Evolutionary conservation across 2,329 filamentous ascomycete genomes (phyloP).

Genomic region (Septoria petroselini): DNA sequence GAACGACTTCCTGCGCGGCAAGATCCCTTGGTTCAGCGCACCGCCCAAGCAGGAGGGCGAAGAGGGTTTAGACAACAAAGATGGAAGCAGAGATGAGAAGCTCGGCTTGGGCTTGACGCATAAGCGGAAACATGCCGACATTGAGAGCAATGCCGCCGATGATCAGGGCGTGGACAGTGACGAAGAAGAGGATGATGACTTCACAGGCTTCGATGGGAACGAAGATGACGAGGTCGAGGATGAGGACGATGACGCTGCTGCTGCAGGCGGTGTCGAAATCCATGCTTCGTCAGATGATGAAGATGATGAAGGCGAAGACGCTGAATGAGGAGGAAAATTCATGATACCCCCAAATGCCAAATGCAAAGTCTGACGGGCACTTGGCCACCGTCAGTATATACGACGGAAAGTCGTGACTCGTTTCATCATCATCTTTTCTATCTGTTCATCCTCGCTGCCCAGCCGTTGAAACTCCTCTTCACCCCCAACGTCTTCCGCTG

Average conservation of each 20-base stretch:
- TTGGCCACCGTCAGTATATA: not conserved
- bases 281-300: slow-evolving; percentile 15
- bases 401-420: not conserved
- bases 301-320: slow-evolving; percentile 11
- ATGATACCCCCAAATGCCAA: slow-evolving; percentile 18
- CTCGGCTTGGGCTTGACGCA: slow-evolving; percentile 86
- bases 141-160: slow-evolving; percentile 49
- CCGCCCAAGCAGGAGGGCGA: slow-evolving; percentile 56
- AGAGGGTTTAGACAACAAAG: slow-evolving; percentile 44
- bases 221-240: slow-evolving; percentile 27
- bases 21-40: slow-evolving; percentile 93
- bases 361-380: not conserved
- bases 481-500: slow-evolving; percentile 51
- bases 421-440: slow-evolving; percentile 1
- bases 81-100: slow-evolving; percentile 68
- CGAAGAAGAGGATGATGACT: slow-evolving; percentile 32
- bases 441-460: slow-evolving; percentile 32
- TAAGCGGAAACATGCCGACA: slow-evolving; percentile 65
- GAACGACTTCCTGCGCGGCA: slow-evolving; percentile 92
- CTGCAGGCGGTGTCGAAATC: slow-evolving; percentile 16
- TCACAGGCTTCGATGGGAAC: slow-evolving; percentile 37
- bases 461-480: slow-evolving; percentile 51
- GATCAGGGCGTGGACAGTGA: slow-evolving; percentile 40
- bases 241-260: slow-evolving; percentile 6
- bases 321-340: slow-evolving; percentile 9